Base-by-base conservation (phyloP, 2,329 filamentous ascomycete genomes). In the Nigrograna mackinnonii region DNA sequence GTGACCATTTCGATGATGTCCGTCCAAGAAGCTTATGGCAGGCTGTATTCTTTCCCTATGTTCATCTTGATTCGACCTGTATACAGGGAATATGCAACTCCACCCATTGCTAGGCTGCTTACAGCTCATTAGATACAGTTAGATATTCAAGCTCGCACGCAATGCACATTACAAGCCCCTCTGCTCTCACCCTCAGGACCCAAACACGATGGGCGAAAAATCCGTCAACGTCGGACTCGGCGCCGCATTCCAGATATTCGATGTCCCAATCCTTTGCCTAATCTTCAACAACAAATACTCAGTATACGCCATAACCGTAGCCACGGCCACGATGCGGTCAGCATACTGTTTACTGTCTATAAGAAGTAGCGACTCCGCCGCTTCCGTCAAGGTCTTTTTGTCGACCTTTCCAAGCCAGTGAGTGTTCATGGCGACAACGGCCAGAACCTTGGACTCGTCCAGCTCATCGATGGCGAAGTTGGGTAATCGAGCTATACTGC, bases 181-280 rank as follows among this genome's bases (percentile, higher is more conserved):
- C n/a, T n/a, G n/a, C n/a, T n/a, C n/a, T n/a, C n/a, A n/a, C n/a
- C n/a, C n/a, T 33, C 14, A 33, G 17, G 31, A 16, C 7, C 31
- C 31, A 16, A 33, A 33, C 31, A 33, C 31, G 7, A 33, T 7
- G 14, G 31, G 31, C 31, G 31, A 33, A 16, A 33, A 33, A 16
- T 33, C 31, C 14, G n/a, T n/a, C n/a, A n/a, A n/a, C n/a, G n/a
- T n/a, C n/a, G n/a, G n/a, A n/a, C n/a, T n/a, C n/a, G n/a, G n/a
- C n/a, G n/a, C n/a, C n/a, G 31, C 31, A 33, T 33, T 33, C 31
- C 31, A 33, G 14, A 33, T 33, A 33, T 33, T 33, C 6, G 31
- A 13, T 16, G 31, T 13, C 6, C 31, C 14, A 16, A 33, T 33
- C 7, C 14, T 12, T 16, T 33, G 13, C 17, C 31, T 33, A 16